Base-by-base conservation (phyloP, 2,329 filamentous ascomycete genomes). In the Karstenula rhodostoma region DNA sequence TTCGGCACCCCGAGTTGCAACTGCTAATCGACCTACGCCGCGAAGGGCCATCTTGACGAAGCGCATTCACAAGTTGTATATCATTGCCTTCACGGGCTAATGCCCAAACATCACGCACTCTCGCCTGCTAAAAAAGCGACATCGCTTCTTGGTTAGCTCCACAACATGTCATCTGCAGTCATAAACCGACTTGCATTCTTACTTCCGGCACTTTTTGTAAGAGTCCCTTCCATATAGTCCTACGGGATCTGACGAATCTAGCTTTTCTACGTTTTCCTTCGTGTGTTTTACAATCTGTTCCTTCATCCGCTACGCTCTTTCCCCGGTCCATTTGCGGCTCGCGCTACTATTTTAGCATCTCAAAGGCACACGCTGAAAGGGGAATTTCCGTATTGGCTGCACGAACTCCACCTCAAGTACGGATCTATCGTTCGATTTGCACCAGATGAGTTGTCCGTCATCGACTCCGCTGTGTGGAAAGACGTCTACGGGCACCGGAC, bases 241-340 rank as follows among this genome's bases (percentile, higher is more conserved):
- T n/a, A 15, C 13, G 7, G n/a, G 3, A 23, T 12, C 56, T 59
- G 50, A 59, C 25, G 15, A 4, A 5, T 35, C 15, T 37, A 59
- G 57, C 2, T 60, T 13, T 13, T 48, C n/a, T 64, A 59, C 32
- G 33, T 50, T 12, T 17, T 50, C 4, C 9, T 48, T 17, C 60
- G 48, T 22, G 29, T 66, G n/a, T 55, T 78, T 33, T 77, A 79
- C 63, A 73, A 72, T 59, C 64, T 77, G 12, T 79, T 73, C 61
- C 72, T 81, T 33, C 76, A 79, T 29, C 79, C 80, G 3, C 69
- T 81, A 0, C 67, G 73, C n/a, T 72, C 72, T 19, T 79, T 73
- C 56, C 79, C 79, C 7, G 80, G 79, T 2, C 79, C 80, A 8
- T 67, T 68, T 7, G 52, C 74, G 12, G 67, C 65, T 44, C 70